Percentiles rank a stretch among this genome's conserved stretches.
Evolutionary conservation across 768 basidiomycete species (phyloP).

Genomic region (Galerina marginata): DNA sequence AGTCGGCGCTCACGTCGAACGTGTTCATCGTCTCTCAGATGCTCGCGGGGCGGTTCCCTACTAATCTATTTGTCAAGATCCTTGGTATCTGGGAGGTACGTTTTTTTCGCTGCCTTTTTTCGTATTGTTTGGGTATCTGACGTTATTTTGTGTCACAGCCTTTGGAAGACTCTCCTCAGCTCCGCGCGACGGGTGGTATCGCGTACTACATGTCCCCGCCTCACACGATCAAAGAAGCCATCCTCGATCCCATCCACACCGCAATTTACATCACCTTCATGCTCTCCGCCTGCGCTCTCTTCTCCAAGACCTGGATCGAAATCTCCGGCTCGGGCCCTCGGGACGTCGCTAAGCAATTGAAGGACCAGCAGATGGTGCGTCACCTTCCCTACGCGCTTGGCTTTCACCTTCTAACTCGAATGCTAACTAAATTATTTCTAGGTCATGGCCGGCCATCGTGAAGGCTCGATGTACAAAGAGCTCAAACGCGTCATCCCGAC

Average conservation of each 20-base stretch:
- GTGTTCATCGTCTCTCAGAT: conserved; percentile 97
- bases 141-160: conserved; percentile 58
- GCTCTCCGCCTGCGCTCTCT: conserved; percentile 91
- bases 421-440: too few species aligned
- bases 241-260: conserved; percentile 95
- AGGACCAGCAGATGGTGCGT: conserved; percentile 97
- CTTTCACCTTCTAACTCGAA: too few species aligned
- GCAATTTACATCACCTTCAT: conserved; percentile 91
- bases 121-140: neutral
- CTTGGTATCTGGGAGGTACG: conserved; percentile 98
- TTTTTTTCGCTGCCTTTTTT: too few species aligned
- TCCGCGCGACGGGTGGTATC: conserved; percentile 87
- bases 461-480: conserved; percentile 99
- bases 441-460: conserved; percentile 90
- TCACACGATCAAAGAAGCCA: conserved; percentile 86
- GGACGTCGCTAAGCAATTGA: conserved; percentile 97
- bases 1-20: conserved; percentile 90
- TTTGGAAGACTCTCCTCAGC: conserved; percentile 91
- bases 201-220: conserved; percentile 99
- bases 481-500: conserved; percentile 98
- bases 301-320: conserved; percentile 99
- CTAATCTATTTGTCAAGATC: conserved; percentile 86
- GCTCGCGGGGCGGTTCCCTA: conserved; percentile 90
- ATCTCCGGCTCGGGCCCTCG: conserved; percentile 95
- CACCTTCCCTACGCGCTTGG: too few species aligned